phyloP scores from a whole-genome alignment of 2,329 filamentous ascomycete species.

The Tolypocladium inflatum region DNA sequence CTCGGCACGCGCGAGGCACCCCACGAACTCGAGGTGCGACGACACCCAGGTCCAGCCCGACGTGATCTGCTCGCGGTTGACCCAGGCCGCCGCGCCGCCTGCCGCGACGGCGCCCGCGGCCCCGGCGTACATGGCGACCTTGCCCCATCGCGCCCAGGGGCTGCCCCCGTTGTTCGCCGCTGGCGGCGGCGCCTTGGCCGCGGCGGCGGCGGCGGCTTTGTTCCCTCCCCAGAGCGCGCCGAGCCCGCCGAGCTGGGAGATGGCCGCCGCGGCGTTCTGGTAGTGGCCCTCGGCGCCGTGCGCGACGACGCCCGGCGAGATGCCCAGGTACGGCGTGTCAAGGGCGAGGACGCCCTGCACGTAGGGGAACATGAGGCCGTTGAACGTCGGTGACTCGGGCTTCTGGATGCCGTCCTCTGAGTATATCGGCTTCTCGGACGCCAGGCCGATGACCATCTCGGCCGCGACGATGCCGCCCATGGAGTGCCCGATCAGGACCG shows the following conservation, averaged over 20 bases:
- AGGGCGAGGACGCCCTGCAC: conserved; percentile 86
- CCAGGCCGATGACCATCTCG: conserved; percentile 70
- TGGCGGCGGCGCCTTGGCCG: conserved; percentile 5
- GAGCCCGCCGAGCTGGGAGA: conserved; percentile 55
- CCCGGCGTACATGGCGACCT: conserved; percentile 76
- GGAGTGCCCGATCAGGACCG: conserved; percentile 76
- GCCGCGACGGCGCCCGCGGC: conserved; percentile 75
- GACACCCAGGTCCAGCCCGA: conserved; percentile 73
- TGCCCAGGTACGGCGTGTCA: conserved; percentile 85
- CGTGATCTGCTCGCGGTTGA: conserved; percentile 71
- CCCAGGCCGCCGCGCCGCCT: conserved; percentile 76
- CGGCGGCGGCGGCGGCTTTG: conserved; percentile 7
- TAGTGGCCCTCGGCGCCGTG: conserved; percentile 83
- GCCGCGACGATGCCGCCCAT: conserved; percentile 94
- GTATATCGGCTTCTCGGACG: conserved; percentile 44
- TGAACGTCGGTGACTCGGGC: conserved; percentile 29
- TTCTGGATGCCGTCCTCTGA: conserved; percentile 32
- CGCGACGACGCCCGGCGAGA: conserved; percentile 72
- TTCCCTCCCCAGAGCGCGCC: conserved; percentile 55
- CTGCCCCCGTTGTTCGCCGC: conserved; percentile 4
- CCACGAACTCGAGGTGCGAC: conserved; percentile 89
- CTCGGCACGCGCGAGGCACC: conserved; percentile 74
- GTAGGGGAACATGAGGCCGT: conserved; percentile 81
- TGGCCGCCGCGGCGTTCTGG: conserved; percentile 58
- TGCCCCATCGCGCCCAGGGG: conserved; percentile 73